Base-by-base conservation (phyloP, 2,329 filamentous ascomycete species). In the Aspergillus intermedius region DNA sequence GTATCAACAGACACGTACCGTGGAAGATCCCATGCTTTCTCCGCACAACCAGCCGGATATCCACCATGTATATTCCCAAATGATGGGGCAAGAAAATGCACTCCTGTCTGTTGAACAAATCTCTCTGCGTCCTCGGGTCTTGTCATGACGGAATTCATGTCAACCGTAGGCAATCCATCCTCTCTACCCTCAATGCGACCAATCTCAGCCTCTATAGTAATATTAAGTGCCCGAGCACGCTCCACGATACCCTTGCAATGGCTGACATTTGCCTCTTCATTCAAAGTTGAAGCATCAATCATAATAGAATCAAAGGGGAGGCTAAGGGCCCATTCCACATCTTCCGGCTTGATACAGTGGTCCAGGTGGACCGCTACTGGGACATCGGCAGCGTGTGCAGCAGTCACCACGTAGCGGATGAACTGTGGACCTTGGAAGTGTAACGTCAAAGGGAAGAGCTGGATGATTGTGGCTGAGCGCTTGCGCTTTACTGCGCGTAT, bases 211-310 rank as follows among this genome's bases (percentile, higher is more conserved):
- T 87, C 83, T 1, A 81, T 81, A 2, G 81, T 76, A 52, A 86
- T 84, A 43, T 46, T 44, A 9, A 42, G 5, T 1, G 15, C 35
- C 2, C 35, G 43, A 1, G 51, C 51, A n/a, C 35, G 34, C 4
- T 49, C 40, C 2, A 80, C 80, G 40, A 77, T 72, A 49, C 69
- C 77, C 60, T 83, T 77, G 62, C 82, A 83, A 61, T 80, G 79
- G 28, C 66, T 66, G 4, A 80, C 78, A 63, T 87, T 87, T 64
- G 85, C 82, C 47, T 77, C 80, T 55, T 80, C 80, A 51, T 84
- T 81, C 56, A 82, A 79, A 59, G 86, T 82, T 48, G 74, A 79
- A 81, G 86, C 87, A 64, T 87, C 84, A 0, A 87, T 79, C 83
- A 87, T 86, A 59, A 87, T 85, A 50, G 75, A 79, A 64, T 86